Base-by-base conservation (phyloP, 139 green algal species). In the Coelastrella sp. region DNA sequence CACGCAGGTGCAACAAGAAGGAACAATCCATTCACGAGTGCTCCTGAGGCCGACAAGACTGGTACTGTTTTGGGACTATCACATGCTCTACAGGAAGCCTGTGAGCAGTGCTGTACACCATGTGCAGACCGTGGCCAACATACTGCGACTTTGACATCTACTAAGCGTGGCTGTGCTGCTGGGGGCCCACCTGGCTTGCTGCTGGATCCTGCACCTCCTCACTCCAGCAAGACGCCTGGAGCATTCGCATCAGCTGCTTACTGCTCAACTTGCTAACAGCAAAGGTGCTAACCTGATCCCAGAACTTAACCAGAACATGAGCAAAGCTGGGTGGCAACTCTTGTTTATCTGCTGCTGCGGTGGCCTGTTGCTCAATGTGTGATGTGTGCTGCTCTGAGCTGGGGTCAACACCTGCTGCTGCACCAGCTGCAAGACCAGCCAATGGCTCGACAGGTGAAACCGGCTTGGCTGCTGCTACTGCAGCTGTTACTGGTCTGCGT, bases 161-260 rank as follows among this genome's bases (percentile, higher is more conserved):
- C 35, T 49, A 49, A 49, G 35, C 35, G 3, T 49, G 35, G 35
- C 35, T 49, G 35, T 49, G 49, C 35, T 87, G 59, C 56, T 58
- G 35, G 14, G 14, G 9, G 27, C 90, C 8, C 49, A 93, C 91
- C 83, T 92, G 91, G 66, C 88, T 93, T 70, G 78, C 68, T 19
- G 90, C 91, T 7, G 90, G 79, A 78, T 95, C 93, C 35, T 94
- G 93, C 11, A 84, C 65, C 15, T 87, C 85, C 35, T 90, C 83
- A 14, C 84, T 81, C 59, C 60, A 90, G 60, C 85, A 91, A 19
- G 85, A 89, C 15, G 72, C 74, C 9, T 61, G 49, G 17, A 95
- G 87, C 57, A 93, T 90, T 60, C 12, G 19, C 88, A 95, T 90
- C 82, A 95, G 75, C 68, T 84, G 84, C n/a, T 56, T 60, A 7